Percentiles rank a stretch among this genome's conserved stretches.
phyloP scores from a whole-genome alignment of 2,329 filamentous ascomycete species.

The Phyllosticta paracitricarpa region DNA sequence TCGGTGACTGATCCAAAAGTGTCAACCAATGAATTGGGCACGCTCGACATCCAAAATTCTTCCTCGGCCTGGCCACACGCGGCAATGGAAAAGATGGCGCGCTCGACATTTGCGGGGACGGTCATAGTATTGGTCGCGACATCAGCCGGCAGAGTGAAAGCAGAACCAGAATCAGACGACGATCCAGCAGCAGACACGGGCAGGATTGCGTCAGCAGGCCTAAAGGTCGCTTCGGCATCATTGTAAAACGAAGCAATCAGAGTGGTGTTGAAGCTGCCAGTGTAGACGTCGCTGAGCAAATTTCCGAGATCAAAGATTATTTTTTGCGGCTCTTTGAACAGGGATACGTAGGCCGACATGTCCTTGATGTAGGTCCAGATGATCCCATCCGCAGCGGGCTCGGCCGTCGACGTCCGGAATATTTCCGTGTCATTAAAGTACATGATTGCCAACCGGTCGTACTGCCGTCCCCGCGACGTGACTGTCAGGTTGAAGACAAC shows the following conservation, averaged over 20 bases:
- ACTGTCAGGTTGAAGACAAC: constrained; percentile 70
- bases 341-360: constrained; percentile 57
- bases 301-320: constrained; percentile 75
- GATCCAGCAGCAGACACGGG: constrained; percentile 50
- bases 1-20: constrained; percentile 49
- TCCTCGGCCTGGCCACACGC: constrained; percentile 67
- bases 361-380: constrained; percentile 71
- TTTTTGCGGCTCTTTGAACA: constrained; percentile 61
- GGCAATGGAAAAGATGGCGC: constrained; percentile 65
- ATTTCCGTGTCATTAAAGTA: constrained; percentile 69
- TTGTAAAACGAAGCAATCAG: constrained; percentile 64
- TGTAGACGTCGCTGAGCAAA: constrained; percentile 60
- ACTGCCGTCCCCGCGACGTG: constrained; percentile 61
- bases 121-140: constrained; percentile 48
- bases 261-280: constrained; percentile 62
- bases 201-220: constrained; percentile 53
- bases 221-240: constrained; percentile 29
- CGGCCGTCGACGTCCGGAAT: constrained; percentile 75
- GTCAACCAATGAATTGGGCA: constrained; percentile 50
- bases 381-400: constrained; percentile 63
- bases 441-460: constrained; percentile 65
- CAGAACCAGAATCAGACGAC: constrained; percentile 46
- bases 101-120: constrained; percentile 57
- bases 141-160: constrained; percentile 56
- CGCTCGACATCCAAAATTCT: constrained; percentile 82